These are phyloP conservation scores for Alternaria triticimaculans DNA, from an alignment of 2,329 filamentous ascomycete species.

Conservation along the genomic window DNA sequence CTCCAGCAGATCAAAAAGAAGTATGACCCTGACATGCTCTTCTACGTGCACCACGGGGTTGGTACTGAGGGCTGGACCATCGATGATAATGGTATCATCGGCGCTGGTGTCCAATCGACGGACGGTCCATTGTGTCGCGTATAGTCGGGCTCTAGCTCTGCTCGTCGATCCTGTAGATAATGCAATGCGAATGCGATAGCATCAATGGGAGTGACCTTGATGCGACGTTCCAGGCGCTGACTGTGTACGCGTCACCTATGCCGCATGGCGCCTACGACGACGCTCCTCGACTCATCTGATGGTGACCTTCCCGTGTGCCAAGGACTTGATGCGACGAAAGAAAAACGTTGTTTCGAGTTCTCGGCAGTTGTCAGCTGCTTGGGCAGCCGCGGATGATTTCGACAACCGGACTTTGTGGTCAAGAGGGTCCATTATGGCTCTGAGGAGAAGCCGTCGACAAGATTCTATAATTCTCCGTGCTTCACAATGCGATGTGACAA, in stretches of 20 bases:
- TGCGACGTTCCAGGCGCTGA: neutral
- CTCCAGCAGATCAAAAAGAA: slow-evolving; percentile 38
- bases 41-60: slow-evolving; percentile 42
- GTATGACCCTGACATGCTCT: slow-evolving; percentile 40
- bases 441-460: neutral
- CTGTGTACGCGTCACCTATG: neutral
- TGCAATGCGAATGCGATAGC: slow-evolving; percentile 3
- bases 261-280: slow-evolving; percentile 3
- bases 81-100: slow-evolving; percentile 35
- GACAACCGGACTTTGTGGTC: neutral
- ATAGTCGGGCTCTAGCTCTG: slow-evolving; percentile 1
- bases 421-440: neutral
- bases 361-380: slow-evolving; percentile 5
- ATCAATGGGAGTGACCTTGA: neutral
- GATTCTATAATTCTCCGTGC: neutral
- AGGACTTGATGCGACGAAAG: slow-evolving; percentile 1
- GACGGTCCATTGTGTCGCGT: slow-evolving; percentile 38
- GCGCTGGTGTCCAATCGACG: slow-evolving; percentile 40
- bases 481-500: slow-evolving; percentile 5
- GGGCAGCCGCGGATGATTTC: neutral
- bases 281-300: neutral
- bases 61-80: slow-evolving; percentile 42
- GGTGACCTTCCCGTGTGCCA: slow-evolving; percentile 2
- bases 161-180: slow-evolving; percentile 5
- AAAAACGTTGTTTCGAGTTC: neutral